A percentile compares a stretch with the other conserved stretches of the same genome.
These are phyloP conservation scores for Balansia obtecta DNA, from an alignment of 2,329 filamentous ascomycete genomes.

Conservation along the genomic window DNA sequence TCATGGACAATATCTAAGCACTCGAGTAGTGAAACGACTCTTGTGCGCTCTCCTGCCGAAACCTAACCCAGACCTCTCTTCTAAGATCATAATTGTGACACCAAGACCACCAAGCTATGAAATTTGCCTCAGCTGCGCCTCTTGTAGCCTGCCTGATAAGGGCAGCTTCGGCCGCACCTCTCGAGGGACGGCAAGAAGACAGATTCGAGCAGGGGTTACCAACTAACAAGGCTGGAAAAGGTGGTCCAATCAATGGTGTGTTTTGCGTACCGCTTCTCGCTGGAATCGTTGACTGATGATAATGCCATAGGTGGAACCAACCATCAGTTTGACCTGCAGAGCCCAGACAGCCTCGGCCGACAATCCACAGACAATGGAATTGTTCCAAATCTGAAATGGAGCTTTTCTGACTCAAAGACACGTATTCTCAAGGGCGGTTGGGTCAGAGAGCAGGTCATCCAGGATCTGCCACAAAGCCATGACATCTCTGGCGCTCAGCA, in stretches of 20 bases:
- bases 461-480: constrained; percentile 52
- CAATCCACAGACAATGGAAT: constrained; percentile 50
- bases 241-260: constrained; percentile 44
- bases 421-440: constrained; percentile 51
- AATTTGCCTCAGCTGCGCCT: constrained; percentile 4
- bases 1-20: too few relatives aligned
- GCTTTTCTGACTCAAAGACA: constrained; percentile 56
- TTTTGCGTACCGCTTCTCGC: constrained; percentile 22
- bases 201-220: constrained; percentile 41
- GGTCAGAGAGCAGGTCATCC: constrained; percentile 53
- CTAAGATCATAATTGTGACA: not conserved
- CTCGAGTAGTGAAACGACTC: too few relatives aligned
- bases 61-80: too few relatives aligned
- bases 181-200: constrained; percentile 12
- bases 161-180: constrained; percentile 10
- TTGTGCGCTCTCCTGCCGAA: too few relatives aligned
- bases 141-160: constrained; percentile 6
- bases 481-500: constrained; percentile 58
- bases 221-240: constrained; percentile 43
- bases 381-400: constrained; percentile 57
- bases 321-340: constrained; percentile 44
- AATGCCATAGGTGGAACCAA: constrained; percentile 46
- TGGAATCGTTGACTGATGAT: constrained; percentile 25
- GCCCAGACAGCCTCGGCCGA: constrained; percentile 50
- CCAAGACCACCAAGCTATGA: constrained; percentile 6